These are phyloP conservation scores for Dendrobium catenatum DNA, from an alignment of 106 monocot genomes.

Conservation along the genomic window DNA sequence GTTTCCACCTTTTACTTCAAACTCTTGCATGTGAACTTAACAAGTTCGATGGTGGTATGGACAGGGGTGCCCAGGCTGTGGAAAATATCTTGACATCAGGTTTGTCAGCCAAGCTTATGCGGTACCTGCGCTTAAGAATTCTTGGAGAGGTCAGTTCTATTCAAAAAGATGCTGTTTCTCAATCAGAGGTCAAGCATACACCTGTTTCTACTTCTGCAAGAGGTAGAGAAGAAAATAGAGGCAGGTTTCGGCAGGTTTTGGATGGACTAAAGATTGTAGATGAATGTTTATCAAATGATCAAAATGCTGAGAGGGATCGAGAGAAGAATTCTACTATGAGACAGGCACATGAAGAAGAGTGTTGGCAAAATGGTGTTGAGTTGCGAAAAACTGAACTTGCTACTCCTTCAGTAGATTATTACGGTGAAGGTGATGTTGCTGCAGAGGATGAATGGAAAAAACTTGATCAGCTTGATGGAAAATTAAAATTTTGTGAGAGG, in stretches of 20 bases:
- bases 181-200: conserved; percentile 42
- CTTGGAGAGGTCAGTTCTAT: conserved; percentile 53
- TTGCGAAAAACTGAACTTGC: conserved; percentile 36
- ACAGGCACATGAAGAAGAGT: conserved; percentile 28
- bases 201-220: conserved; percentile 26
- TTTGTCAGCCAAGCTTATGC: conserved; percentile 89
- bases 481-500: conserved; percentile 34
- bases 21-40: neutral
- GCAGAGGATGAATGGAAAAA: conserved; percentile 30
- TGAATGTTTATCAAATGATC: conserved; percentile 36
- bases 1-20: neutral
- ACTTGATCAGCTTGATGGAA: conserved; percentile 32
- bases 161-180: conserved; percentile 48
- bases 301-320: conserved; percentile 26
- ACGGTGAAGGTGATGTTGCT: conserved; percentile 36
- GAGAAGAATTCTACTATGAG: conserved; percentile 21
- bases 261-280: conserved; percentile 40
- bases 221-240: conserved; percentile 64
- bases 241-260: conserved; percentile 38
- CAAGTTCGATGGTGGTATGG: conserved; percentile 10
- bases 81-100: conserved; percentile 79
- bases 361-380: conserved; percentile 27
- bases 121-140: conserved; percentile 56
- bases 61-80: conserved; percentile 67
- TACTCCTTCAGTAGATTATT: conserved; percentile 39